These are phyloP conservation scores for Coniferiporia sulphurascens DNA, from an alignment of 1,284 basidiomycete species.

Conservation along the genomic window DNA sequence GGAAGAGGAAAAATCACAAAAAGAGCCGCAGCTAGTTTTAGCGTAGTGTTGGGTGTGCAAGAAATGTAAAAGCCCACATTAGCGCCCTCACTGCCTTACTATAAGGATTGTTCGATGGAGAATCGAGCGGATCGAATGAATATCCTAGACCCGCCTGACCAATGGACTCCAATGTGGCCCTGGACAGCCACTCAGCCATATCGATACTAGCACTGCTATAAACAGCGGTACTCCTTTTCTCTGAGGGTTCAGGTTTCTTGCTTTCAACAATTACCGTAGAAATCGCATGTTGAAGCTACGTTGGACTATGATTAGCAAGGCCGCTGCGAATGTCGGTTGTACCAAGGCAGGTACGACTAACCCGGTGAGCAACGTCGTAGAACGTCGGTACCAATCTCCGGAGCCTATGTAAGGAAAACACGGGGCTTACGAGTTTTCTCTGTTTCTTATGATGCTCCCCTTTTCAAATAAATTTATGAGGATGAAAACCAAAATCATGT, in stretches of 20 bases:
- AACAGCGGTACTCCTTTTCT: slow-evolving; percentile 8
- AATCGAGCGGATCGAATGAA: slow-evolving; percentile 46
- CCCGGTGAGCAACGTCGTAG: slow-evolving; percentile 8
- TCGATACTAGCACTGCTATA: slow-evolving; percentile 32
- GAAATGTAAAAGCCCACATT: slow-evolving; percentile 32
- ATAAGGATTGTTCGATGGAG: slow-evolving; percentile 40
- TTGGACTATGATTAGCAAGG: neutral
- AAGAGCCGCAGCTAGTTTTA: neutral
- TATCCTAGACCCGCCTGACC: slow-evolving; percentile 47
- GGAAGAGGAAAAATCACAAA: neutral
- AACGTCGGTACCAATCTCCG: slow-evolving; percentile 13
- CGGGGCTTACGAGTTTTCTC: slow-evolving; percentile 17
- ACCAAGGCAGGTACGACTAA: neutral
- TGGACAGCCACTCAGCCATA: slow-evolving; percentile 46
- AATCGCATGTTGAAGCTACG: slow-evolving; percentile 8
- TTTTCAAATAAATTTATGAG: neutral
- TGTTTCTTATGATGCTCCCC: slow-evolving; percentile 14
- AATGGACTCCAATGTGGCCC: slow-evolving; percentile 46
- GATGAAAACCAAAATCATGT: neutral
- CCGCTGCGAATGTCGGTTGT: neutral
- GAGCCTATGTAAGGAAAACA: slow-evolving; percentile 16
- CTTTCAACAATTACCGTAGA: neutral
- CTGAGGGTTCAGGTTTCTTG: neutral
- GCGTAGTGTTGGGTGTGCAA: too few species aligned
- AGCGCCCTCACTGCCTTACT: slow-evolving; percentile 43